A percentile compares a stretch with the other conserved stretches of the same genome.
Conservation (phyloP, 169 alveolate genomes). For the Cyclospora cayetanensis region DNA sequence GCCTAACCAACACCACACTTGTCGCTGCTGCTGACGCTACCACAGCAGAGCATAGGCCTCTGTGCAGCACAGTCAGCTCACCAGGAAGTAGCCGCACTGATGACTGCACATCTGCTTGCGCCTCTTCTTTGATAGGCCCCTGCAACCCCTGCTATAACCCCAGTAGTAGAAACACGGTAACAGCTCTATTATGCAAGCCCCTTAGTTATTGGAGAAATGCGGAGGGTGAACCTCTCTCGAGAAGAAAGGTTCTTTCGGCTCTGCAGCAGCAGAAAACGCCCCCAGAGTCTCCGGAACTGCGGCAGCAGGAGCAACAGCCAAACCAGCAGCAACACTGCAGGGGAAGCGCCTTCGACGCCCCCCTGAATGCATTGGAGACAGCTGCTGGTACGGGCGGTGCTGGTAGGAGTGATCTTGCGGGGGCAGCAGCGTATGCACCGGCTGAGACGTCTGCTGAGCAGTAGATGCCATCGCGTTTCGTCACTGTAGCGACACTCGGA, state of each 20-base stretch:
- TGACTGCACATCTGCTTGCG: too few species aligned
- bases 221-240: not conserved
- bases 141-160: not conserved
- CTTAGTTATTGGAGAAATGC: not conserved
- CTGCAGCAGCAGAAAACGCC: not conserved
- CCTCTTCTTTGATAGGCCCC: too few species aligned
- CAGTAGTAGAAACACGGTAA: not conserved
- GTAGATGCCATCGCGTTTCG: not conserved
- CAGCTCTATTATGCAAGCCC: not conserved
- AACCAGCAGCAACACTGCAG: not conserved
- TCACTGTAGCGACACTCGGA: not conserved
- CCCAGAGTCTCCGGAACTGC: not conserved
- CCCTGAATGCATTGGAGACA: too few species aligned
- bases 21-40: too few species aligned
- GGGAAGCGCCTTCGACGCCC: not conserved
- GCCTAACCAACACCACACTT: too few species aligned
- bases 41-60: too few species aligned
- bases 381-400: not conserved
- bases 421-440: not conserved
- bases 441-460: not conserved
- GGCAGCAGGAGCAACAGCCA: not conserved
- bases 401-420: not conserved
- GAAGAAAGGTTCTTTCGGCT: not conserved
- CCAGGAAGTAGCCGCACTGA: too few species aligned
- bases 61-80: too few species aligned